Evolutionary conservation across 192 early-diverging fungal species (phyloP).

Genomic region (Coemansia javaensis): DNA sequence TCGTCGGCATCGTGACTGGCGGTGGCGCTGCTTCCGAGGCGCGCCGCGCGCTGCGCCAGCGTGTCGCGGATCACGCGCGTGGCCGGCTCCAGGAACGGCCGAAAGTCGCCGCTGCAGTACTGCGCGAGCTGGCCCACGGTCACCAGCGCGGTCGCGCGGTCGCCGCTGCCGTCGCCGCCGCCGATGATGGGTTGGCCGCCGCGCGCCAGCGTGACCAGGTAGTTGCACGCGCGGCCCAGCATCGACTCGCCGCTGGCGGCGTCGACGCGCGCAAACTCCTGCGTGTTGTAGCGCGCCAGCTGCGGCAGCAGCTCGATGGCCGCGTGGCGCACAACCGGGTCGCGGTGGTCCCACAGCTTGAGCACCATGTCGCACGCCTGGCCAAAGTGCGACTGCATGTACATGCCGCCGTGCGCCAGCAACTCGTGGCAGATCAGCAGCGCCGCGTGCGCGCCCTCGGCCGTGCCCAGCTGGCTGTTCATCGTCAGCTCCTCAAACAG

Average conservation of each 20-base stretch:
- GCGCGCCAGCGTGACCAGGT: constrained; percentile 71
- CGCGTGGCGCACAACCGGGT: constrained; percentile 71
- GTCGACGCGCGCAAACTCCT: constrained; percentile 54
- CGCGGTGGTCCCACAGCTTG: constrained; percentile 70
- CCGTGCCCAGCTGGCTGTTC: constrained; percentile 62
- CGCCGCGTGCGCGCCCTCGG: constrained; percentile 82
- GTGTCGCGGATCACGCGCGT: constrained; percentile 71
- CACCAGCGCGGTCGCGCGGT: constrained; percentile 62
- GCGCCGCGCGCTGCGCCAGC: constrained; percentile 53
- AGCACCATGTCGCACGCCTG: constrained; percentile 74
- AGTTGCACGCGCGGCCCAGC: constrained; percentile 68
- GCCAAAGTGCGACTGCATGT: constrained; percentile 76
- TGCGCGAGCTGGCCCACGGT: constrained; percentile 84
- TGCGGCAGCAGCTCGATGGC: constrained; percentile 80
- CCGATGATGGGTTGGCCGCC: constrained; percentile 46
- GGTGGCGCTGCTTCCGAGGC: constrained; percentile 11
- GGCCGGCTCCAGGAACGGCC: constrained; percentile 74
- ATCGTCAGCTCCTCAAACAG: constrained; percentile 80
- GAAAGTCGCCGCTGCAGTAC: constrained; percentile 70
- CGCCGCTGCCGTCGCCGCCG: constrained; percentile 37
- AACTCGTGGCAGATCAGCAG: constrained; percentile 78
- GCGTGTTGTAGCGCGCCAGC: constrained; percentile 74
- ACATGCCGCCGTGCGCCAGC: constrained; percentile 74
- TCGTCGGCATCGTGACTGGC: constrained; percentile 16
- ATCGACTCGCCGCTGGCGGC: constrained; percentile 50